Conservation (phyloP, 257 asterid species). For the Primulina huaijiensis region DNA sequence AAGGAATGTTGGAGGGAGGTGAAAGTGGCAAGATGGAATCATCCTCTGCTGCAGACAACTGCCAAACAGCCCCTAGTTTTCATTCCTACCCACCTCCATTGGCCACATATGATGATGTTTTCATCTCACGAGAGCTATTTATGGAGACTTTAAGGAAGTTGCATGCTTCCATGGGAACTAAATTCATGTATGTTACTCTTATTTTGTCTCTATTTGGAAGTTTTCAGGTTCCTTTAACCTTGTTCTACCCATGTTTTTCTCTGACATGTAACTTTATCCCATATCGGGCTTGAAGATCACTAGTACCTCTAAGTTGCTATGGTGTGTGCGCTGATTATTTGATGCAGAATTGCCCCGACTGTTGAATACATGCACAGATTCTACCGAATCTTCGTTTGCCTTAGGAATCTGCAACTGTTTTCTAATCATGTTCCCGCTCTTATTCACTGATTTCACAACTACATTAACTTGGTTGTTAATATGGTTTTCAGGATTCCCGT, state of each 20-base stretch:
- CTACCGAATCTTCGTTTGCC: background rate
- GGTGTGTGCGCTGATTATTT: background rate
- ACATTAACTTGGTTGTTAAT: background rate
- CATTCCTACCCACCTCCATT: constrained; percentile 66
- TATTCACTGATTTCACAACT: background rate
- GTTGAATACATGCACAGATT: background rate
- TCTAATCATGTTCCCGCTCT: background rate
- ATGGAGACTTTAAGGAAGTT: constrained; percentile 63
- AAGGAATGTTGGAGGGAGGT: constrained; percentile 33
- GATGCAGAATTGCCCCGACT: background rate
- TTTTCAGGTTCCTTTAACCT: background rate
- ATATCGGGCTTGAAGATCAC: background rate
- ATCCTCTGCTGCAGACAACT: constrained; percentile 30
- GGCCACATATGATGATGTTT: constrained; percentile 60
- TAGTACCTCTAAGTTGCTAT: background rate
- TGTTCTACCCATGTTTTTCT: background rate
- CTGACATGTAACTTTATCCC: background rate
- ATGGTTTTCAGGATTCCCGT: constrained; percentile 57
- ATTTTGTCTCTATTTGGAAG: constrained; percentile 6
- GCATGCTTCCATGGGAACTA: constrained; percentile 73
- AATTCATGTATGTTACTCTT: constrained; percentile 63
- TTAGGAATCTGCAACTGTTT: background rate
- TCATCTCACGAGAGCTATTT: constrained; percentile 46
- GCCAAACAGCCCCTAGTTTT: constrained; percentile 35
- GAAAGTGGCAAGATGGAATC: constrained; percentile 38